These are phyloP conservation scores for Mortierella sp. DNA, from an alignment of 371 early-diverging fungal genomes.

Conservation along the genomic window DNA sequence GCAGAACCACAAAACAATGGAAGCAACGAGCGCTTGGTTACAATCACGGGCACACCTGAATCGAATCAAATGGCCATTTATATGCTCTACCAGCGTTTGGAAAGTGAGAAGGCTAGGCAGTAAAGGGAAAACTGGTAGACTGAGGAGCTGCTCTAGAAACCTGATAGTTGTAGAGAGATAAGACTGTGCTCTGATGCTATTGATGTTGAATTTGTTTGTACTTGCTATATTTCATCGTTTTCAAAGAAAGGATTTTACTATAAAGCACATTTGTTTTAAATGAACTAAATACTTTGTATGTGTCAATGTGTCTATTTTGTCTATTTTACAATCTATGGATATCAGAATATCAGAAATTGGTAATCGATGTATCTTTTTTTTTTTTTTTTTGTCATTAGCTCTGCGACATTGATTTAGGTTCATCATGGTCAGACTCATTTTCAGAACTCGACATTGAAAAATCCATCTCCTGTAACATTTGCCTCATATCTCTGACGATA, in stretches of 20 bases:
- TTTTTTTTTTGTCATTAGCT: background rate
- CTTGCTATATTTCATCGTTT: too few species aligned
- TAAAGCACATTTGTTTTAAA: too few species aligned
- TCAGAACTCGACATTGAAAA: constrained; percentile 24
- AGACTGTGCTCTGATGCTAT: background rate
- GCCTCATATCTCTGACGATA: constrained; percentile 35
- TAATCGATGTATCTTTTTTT: too few species aligned
- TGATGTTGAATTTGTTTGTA: too few species aligned
- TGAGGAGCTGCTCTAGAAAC: background rate
- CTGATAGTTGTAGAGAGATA: background rate
- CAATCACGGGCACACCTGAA: constrained; percentile 85
- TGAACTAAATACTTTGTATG: too few species aligned
- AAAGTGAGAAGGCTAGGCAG: constrained; percentile 77
- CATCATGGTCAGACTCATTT: constrained; percentile 5
- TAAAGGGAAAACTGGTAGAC: constrained; percentile 2
- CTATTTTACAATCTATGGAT: background rate
- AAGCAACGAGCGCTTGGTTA: constrained; percentile 80
- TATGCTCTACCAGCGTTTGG: constrained; percentile 81
- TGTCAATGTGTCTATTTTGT: too few species aligned
- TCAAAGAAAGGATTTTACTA: too few species aligned
- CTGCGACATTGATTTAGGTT: background rate
- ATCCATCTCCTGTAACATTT: constrained; percentile 44
- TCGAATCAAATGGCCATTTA: constrained; percentile 86
- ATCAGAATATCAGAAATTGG: background rate
- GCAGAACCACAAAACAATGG: constrained; percentile 70